Evolutionary conservation across 2,329 filamentous ascomycete species (phyloP).

Genomic region (Bipolaris bicolor): DNA sequence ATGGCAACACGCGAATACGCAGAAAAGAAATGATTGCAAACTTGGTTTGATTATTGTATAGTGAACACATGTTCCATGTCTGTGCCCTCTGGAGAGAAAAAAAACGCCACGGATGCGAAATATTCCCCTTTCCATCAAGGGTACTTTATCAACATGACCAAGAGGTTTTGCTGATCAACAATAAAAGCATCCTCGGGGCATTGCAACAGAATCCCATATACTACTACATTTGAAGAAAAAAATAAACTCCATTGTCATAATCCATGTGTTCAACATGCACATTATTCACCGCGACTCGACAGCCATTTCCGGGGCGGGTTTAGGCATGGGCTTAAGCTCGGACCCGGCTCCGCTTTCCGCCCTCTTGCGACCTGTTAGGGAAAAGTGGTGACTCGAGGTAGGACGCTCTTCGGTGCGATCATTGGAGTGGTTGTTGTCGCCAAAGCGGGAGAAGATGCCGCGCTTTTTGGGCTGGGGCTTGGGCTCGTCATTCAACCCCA

Average conservation of each 20-base stretch:
- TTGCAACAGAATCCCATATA: background rate
- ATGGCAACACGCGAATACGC: no score
- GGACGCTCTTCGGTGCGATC: conserved; percentile 50
- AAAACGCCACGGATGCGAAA: conserved; percentile 2
- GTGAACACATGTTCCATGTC: no score
- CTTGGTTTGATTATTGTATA: no score
- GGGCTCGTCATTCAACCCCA: conserved; percentile 80
- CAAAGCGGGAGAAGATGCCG: conserved; percentile 81
- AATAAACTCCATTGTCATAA: no score
- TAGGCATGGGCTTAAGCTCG: conserved; percentile 71
- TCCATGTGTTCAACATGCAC: no score
- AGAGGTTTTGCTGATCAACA: background rate
- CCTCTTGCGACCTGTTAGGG: conserved; percentile 74
- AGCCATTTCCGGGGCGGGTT: conserved; percentile 32
- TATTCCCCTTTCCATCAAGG: background rate
- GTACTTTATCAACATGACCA: background rate
- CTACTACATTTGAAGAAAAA: background rate
- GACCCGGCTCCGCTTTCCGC: conserved; percentile 70
- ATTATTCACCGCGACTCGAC: conserved; percentile 33
- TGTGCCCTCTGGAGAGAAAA: no score
- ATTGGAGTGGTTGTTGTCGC: conserved; percentile 57
- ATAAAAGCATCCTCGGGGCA: background rate
- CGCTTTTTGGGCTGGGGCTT: conserved; percentile 72
- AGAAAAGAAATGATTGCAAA: no score
- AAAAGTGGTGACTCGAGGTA: conserved; percentile 61